Percentiles rank a stretch among this genome's conserved stretches.
Conservation (phyloP, 805 yeast species). For the Nakazawaea wyomingensis region DNA sequence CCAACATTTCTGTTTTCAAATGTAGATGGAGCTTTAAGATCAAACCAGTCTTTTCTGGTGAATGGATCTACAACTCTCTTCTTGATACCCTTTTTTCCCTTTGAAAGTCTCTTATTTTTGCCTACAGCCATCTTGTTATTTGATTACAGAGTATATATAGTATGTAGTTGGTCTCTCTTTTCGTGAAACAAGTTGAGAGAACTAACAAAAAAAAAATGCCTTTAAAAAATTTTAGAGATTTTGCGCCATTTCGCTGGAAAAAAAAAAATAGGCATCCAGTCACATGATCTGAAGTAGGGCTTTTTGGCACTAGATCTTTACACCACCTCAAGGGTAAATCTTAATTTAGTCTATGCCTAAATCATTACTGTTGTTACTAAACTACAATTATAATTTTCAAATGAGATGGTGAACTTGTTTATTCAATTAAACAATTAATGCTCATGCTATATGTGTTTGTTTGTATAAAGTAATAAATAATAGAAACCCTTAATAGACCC, state of each 20-base stretch:
- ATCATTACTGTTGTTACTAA: too few relatives aligned
- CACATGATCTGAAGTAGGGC: too few relatives aligned
- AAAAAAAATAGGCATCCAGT: too few relatives aligned
- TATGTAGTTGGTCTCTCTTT: too few relatives aligned
- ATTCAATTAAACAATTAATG: conserved; percentile 10
- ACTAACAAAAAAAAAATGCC: too few relatives aligned
- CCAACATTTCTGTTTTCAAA: conserved; percentile 98
- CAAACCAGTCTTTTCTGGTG: conserved; percentile 99
- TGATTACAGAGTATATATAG: conserved; percentile 6
- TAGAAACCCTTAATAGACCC: neutral
- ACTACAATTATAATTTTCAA: neutral
- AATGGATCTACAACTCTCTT: conserved; percentile 99
- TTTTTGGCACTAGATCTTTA: too few relatives aligned
- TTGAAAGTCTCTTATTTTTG: conserved; percentile 72
- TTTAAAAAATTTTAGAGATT: too few relatives aligned
- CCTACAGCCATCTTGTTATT: conserved; percentile 51
- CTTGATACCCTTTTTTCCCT: conserved; percentile 96
- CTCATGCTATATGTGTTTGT: conserved; percentile 9
- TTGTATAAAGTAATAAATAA: neutral
- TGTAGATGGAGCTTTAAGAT: conserved; percentile 97
- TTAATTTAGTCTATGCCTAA: too few relatives aligned
- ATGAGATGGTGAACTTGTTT: conserved; percentile 12
- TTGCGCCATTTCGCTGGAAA: too few relatives aligned
- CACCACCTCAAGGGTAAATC: too few relatives aligned
- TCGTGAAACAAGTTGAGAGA: too few relatives aligned